Conservation (phyloP, 768 basidiomycete genomes). For the Mycena pura region DNA sequence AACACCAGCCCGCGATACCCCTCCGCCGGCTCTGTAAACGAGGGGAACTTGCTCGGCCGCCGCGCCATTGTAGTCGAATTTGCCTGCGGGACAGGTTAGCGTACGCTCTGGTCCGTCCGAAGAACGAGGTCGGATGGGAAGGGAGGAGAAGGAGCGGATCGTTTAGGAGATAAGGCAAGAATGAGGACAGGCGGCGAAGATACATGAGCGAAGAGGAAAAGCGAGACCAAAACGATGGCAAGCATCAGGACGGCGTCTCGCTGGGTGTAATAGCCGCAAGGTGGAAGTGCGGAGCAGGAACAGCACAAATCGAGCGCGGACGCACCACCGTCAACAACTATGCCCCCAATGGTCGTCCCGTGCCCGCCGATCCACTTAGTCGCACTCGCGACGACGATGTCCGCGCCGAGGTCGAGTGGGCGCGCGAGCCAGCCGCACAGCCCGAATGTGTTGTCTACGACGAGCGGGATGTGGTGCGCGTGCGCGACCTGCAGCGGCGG, state of each 20-base stretch:
- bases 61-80: constrained; percentile 51
- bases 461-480: constrained; percentile 26
- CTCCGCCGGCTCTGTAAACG: constrained; percentile 59
- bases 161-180: constrained; percentile 17
- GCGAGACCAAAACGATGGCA: too few relatives aligned
- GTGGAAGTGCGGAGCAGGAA: too few relatives aligned
- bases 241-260: too few relatives aligned
- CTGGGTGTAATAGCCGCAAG: too few relatives aligned
- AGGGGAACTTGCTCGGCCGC: constrained; percentile 54
- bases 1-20: constrained; percentile 61
- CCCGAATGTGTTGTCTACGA: constrained; percentile 66
- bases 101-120: too few relatives aligned
- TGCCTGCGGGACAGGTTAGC: constrained; percentile 31
- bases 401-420: constrained; percentile 31
- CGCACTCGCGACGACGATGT: constrained; percentile 34
- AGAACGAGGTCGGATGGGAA: too few relatives aligned
- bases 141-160: too few relatives aligned
- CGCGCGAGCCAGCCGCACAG: constrained; percentile 40
- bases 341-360: constrained; percentile 58
- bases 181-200: neutral
- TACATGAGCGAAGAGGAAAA: neutral
- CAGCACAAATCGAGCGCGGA: neutral
- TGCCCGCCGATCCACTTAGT: constrained; percentile 46
- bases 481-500: constrained; percentile 11
- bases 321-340: constrained; percentile 57